Conservation (phyloP, 2,329 filamentous ascomycete genomes). For the Byssoonygena ceratinophila region DNA sequence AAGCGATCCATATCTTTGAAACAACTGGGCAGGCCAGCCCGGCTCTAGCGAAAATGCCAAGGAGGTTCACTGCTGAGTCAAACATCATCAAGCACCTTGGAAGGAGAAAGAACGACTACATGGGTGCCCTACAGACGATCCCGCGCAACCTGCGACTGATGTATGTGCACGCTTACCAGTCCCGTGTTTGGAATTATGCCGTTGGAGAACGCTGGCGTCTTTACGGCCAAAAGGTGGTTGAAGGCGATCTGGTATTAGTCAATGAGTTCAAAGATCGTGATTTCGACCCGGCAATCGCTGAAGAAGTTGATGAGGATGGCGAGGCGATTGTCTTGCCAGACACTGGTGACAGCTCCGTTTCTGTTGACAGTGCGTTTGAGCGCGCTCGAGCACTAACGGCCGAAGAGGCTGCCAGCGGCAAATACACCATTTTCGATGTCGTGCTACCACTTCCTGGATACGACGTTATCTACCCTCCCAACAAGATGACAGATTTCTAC, state of each 20-base stretch:
- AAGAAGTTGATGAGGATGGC: slow-evolving; percentile 48
- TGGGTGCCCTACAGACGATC: slow-evolving; percentile 70
- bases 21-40: slow-evolving; percentile 48
- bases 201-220: slow-evolving; percentile 69
- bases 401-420: slow-evolving; percentile 66
- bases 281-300: slow-evolving; percentile 20
- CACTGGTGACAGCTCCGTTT: slow-evolving; percentile 46
- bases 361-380: slow-evolving; percentile 48
- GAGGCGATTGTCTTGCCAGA: slow-evolving; percentile 55
- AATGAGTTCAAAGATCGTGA: slow-evolving; percentile 42
- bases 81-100: slow-evolving; percentile 68
- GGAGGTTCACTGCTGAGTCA: slow-evolving; percentile 69
- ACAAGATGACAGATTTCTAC: slow-evolving; percentile 77
- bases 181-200: slow-evolving; percentile 81
- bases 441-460: slow-evolving; percentile 89
- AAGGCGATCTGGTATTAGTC: slow-evolving; percentile 72
- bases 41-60: slow-evolving; percentile 60
- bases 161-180: slow-evolving; percentile 97
- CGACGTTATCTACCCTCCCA: slow-evolving; percentile 75
- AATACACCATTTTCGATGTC: slow-evolving; percentile 73
- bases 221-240: slow-evolving; percentile 62
- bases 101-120: slow-evolving; percentile 53
- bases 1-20: slow-evolving; percentile 65
- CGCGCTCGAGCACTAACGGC: slow-evolving; percentile 64
- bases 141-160: slow-evolving; percentile 75